Evolutionary conservation across 192 early-diverging fungal species (phyloP).

Genomic region (Anaeromyces robustus): DNA sequence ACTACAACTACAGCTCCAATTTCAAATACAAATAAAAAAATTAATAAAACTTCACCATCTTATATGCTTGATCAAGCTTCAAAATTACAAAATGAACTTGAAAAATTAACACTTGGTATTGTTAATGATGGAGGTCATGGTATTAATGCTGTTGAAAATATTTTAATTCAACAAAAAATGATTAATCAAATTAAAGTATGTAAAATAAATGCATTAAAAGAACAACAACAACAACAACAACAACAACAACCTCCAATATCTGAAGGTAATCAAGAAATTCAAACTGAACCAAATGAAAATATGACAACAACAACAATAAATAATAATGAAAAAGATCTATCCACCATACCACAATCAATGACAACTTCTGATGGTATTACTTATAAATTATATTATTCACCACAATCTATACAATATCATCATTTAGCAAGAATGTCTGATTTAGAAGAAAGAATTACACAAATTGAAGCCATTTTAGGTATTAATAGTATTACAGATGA

Average conservation of each 20-base stretch:
- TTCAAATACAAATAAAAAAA: not conserved
- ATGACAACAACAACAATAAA: too few species aligned
- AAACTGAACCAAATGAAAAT: too few species aligned
- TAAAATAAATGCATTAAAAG: not conserved
- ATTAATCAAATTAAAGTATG: not conserved
- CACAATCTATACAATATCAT: not conserved
- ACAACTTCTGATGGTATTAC: not conserved
- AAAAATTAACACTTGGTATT: not conserved
- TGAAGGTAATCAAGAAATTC: too few species aligned
- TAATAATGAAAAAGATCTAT: not conserved
- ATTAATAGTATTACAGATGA: not conserved
- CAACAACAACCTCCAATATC: too few species aligned
- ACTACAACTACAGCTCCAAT: too few species aligned
- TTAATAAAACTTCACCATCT: not conserved
- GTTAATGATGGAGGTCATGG: not conserved
- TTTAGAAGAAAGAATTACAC: not conserved
- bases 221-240: not conserved
- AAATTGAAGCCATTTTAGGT: not conserved
- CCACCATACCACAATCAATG: not conserved
- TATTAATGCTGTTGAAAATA: not conserved
- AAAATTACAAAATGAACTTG: not conserved
- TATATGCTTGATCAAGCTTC: not conserved
- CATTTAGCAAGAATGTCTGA: not conserved
- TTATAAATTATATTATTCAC: not conserved
- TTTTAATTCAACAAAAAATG: not conserved